Evolutionary conservation across 2,329 filamentous ascomycete genomes (phyloP).

Genomic region (Fusarium goolgardi): DNA sequence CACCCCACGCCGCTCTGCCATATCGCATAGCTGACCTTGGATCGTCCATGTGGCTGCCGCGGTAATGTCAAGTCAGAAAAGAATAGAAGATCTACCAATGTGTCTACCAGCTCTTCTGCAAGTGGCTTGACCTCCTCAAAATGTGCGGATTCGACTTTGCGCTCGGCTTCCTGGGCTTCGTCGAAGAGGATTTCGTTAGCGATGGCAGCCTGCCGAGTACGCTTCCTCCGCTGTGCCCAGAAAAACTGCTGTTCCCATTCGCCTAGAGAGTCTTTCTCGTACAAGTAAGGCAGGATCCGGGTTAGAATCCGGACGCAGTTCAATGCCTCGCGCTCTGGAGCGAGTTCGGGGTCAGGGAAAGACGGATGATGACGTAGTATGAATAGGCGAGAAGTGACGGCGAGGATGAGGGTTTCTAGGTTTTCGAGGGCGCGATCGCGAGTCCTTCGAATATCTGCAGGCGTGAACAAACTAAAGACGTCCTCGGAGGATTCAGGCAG

Average conservation of each 20-base stretch:
- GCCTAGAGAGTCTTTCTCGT: slow-evolving; percentile 85
- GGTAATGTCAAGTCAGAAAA: slow-evolving; percentile 91
- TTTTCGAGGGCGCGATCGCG: slow-evolving; percentile 88
- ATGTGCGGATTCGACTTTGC: slow-evolving; percentile 64
- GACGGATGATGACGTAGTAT: slow-evolving; percentile 87
- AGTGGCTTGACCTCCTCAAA: slow-evolving; percentile 88
- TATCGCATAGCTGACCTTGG: slow-evolving; percentile 90
- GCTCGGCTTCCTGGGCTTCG: slow-evolving; percentile 69
- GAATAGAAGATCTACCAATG: slow-evolving; percentile 89
- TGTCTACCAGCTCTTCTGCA: slow-evolving; percentile 92
- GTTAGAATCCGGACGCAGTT: slow-evolving; percentile 96
- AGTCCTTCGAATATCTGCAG: slow-evolving; percentile 87
- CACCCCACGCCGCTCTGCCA: slow-evolving; percentile 99
- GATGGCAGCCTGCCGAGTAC: slow-evolving; percentile 73
- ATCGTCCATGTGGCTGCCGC: slow-evolving; percentile 73
- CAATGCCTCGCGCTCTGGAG: slow-evolving; percentile 86
- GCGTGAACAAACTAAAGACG: slow-evolving; percentile 94
- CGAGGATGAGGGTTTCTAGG: slow-evolving; percentile 87
- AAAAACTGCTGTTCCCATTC: slow-evolving; percentile 95
- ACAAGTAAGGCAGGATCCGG: slow-evolving; percentile 87
- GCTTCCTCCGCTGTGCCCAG: slow-evolving; percentile 81
- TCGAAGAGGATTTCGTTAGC: slow-evolving; percentile 87
- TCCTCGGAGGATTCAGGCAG: slow-evolving; percentile 95
- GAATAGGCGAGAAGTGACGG: slow-evolving; percentile 84
- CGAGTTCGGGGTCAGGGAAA: slow-evolving; percentile 87